Evolutionary conservation across 441 rosid genomes (phyloP).

Genomic region (Arabidopsis hybrid): DNA sequence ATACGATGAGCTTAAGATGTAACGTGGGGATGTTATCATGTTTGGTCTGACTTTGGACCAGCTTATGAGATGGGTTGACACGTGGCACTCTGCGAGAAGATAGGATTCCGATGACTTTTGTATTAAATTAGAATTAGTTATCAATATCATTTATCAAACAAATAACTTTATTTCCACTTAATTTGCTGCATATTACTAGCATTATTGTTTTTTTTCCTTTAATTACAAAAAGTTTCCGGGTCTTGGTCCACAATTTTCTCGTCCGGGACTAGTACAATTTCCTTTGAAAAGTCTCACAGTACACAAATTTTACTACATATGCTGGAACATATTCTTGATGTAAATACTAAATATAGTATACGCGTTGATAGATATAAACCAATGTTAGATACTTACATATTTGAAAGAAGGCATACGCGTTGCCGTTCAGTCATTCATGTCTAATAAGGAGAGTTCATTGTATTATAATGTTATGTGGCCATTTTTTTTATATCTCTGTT

Average conservation of each 20-base stretch:
- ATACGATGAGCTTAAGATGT: conserved; percentile 32
- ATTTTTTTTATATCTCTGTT: background rate
- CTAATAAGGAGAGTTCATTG: background rate
- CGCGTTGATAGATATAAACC: background rate
- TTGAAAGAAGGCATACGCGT: background rate
- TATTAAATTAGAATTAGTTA: background rate
- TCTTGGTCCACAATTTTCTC: conserved; percentile 6
- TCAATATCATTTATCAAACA: background rate
- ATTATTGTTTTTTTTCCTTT: background rate
- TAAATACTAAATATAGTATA: conserved; percentile 6
- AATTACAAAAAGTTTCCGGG: conserved; percentile 1
- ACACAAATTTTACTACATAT: background rate
- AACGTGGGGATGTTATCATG: conserved; percentile 38
- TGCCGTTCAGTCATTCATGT: background rate
- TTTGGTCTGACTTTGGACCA: conserved; percentile 16
- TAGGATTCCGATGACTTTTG: conserved; percentile 23
- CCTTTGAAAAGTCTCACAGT: background rate
- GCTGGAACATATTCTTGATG: background rate
- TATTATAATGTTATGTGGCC: background rate
- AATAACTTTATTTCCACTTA: conserved; percentile 1
- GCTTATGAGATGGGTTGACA: conserved; percentile 25
- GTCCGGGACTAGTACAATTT: background rate
- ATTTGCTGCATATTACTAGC: too few relatives aligned
- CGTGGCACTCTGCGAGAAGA: conserved; percentile 30
- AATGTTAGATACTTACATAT: conserved; percentile 1